Conservation (phyloP, 495 filamentous ascomycete genomes). For the Delitschia confertaspora region DNA sequence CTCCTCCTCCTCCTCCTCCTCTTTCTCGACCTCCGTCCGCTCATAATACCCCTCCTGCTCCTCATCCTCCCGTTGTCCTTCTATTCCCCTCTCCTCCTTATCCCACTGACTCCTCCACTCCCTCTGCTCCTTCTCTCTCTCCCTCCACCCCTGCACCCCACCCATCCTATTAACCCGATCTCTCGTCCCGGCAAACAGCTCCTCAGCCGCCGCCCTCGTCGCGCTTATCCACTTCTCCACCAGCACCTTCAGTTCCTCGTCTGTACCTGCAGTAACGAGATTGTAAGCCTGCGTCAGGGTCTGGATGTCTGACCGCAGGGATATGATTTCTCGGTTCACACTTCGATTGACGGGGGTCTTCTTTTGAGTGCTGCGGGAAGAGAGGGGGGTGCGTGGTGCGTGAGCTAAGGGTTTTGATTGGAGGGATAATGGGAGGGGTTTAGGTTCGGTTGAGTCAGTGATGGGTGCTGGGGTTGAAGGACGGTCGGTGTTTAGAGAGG, state of each 20-base stretch:
- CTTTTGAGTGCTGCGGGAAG: neutral
- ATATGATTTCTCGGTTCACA: constrained; percentile 14
- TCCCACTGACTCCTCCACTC: constrained; percentile 33
- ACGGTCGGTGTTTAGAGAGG: constrained; percentile 4
- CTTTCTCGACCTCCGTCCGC: constrained; percentile 25
- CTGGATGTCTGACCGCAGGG: constrained; percentile 21
- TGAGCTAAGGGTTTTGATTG: neutral
- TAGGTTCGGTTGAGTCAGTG: neutral
- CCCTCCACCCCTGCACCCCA: constrained; percentile 47
- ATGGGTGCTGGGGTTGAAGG: neutral
- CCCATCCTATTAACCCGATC: constrained; percentile 49
- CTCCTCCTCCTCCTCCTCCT: constrained; percentile 22
- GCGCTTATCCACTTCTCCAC: constrained; percentile 40
- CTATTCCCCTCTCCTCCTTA: constrained; percentile 30
- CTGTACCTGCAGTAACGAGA: constrained; percentile 40
- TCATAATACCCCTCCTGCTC: constrained; percentile 37
- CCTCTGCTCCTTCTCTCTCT: constrained; percentile 37
- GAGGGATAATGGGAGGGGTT: neutral
- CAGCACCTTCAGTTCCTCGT: constrained; percentile 42
- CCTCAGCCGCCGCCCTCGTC: constrained; percentile 40
- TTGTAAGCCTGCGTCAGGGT: constrained; percentile 42
- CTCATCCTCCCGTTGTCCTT: constrained; percentile 32
- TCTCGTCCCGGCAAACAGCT: constrained; percentile 39
- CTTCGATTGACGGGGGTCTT: neutral
- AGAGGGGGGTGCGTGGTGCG: neutral